Conservation (phyloP, 805 yeast species). For the Candida ipomoeae region DNA sequence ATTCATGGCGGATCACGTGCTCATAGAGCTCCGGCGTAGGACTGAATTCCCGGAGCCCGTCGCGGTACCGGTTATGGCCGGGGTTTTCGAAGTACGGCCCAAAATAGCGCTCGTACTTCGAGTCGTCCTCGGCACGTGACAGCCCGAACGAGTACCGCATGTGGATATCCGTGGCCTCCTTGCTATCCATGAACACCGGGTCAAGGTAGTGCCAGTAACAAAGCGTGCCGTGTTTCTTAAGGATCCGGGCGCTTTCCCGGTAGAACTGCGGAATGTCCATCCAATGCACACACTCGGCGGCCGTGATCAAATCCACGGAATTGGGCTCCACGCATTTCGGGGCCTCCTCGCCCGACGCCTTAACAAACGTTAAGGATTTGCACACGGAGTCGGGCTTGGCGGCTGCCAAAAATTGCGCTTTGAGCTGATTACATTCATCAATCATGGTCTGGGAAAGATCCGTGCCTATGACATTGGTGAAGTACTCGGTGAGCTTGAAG, state of each 20-base stretch:
- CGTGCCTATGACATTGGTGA: conserved; percentile 54
- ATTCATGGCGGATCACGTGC: conserved; percentile 25
- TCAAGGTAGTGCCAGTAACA: conserved; percentile 81
- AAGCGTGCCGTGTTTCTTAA: conserved; percentile 62
- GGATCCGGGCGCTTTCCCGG: conserved; percentile 42
- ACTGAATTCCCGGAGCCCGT: conserved; percentile 36
- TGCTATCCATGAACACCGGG: conserved; percentile 52
- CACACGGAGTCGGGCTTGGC: not conserved
- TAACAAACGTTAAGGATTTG: conserved; percentile 18
- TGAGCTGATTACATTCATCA: conserved; percentile 18
- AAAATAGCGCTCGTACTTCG: conserved; percentile 40
- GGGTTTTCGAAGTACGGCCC: conserved; percentile 46
- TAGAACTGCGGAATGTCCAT: conserved; percentile 55
- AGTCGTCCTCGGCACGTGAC: conserved; percentile 13
- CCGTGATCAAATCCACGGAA: conserved; percentile 61
- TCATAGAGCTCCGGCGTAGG: conserved; percentile 24
- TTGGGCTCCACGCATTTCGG: conserved; percentile 19
- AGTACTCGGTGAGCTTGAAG: conserved; percentile 42
- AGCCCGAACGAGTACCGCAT: conserved; percentile 45
- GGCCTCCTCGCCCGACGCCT: conserved; percentile 25
- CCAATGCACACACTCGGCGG: conserved; percentile 92
- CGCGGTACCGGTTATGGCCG: conserved; percentile 41
- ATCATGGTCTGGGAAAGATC: conserved; percentile 63
- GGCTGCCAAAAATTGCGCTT: conserved; percentile 13
- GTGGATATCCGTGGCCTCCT: conserved; percentile 53